Conservation (phyloP, 2,329 filamentous ascomycete species). For the Camillea tinctor region DNA sequence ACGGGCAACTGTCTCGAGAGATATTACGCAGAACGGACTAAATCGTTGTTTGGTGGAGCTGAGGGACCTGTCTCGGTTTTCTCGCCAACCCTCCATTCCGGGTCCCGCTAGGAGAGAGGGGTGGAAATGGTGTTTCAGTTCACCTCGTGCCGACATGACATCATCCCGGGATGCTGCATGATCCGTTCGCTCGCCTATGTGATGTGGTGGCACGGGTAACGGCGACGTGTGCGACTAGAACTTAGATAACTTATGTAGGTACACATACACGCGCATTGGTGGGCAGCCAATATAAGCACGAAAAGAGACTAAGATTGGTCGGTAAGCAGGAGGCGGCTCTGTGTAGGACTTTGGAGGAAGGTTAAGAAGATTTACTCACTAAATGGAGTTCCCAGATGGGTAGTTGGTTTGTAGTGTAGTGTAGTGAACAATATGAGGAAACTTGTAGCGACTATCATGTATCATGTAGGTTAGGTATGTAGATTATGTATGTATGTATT, state of each 20-base stretch:
- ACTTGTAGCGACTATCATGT: neutral
- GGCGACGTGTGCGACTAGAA: neutral
- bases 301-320: too few species aligned
- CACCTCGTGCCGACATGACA: neutral
- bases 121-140: neutral
- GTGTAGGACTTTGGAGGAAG: too few species aligned
- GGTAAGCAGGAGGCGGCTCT: too few species aligned
- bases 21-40: neutral
- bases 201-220: neutral
- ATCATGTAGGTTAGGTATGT: too few species aligned
- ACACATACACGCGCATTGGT: too few species aligned
- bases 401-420: too few species aligned
- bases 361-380: neutral
- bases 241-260: neutral
- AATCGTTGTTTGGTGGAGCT: too few species aligned
- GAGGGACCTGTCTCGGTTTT: neutral
- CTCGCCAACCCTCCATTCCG: neutral
- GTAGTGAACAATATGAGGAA: neutral
- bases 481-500: too few species aligned
- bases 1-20: too few species aligned
- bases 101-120: neutral
- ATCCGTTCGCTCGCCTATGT: neutral
- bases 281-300: too few species aligned
- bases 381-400: too few species aligned
- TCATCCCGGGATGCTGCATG: neutral